Evolutionary conservation across 768 basidiomycete species (phyloP), one percentile per base, ranked within the genome.

Genomic region (Glaciozyma antarctica): DNA sequence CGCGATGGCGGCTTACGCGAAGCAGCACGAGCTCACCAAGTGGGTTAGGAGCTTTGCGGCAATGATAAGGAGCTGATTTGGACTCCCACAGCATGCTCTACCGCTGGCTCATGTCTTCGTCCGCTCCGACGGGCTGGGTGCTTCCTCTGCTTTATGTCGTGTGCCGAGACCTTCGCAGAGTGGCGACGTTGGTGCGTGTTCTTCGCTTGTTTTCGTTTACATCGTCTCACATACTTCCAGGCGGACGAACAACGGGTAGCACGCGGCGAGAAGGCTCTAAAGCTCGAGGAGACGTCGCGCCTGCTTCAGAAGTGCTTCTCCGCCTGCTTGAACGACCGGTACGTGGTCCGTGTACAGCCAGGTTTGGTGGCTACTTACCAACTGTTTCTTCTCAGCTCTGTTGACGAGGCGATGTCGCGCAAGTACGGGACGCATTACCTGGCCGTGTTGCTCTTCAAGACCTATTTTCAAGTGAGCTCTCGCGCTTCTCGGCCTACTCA

Each of bases 391-490:
- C 16, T n/a, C 67, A 56, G 54, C 30, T 24, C 55, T 58, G 30
- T 45, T 41, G 45, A 69, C 28, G 77, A 84, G 57, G 80, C 83
- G 34, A 82, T 88, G 76, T 86, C 87, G 47, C 79, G 90, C 72
- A 88, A 88, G 79, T 88, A 91, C 90, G 86, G 91, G 1, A 82
- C 92, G 2, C 98, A 98, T 78, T 89, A 91, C 72, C 84, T 95
- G 19, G 92, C 93, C 0, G 88, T 87, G 21, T 79, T 94, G 58
- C 86, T 92, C 62, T 78, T 99, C 76, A 98, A 98, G 76, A 88
- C 85, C 56, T 98, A 98, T 78, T 97, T 98, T 81, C 85, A 86
- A 71, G 93, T 85, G 77, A 76, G 80, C 34, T 43, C 48, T 26
- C 47, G 52, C 34, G 8, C 17, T 2, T 38, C 43, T 8, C 28